A percentile compares a stretch with the other conserved stretches of the same genome.
phyloP scores from a whole-genome alignment of 805 yeast genomes.

The Alloascoidea hylecoeti region DNA sequence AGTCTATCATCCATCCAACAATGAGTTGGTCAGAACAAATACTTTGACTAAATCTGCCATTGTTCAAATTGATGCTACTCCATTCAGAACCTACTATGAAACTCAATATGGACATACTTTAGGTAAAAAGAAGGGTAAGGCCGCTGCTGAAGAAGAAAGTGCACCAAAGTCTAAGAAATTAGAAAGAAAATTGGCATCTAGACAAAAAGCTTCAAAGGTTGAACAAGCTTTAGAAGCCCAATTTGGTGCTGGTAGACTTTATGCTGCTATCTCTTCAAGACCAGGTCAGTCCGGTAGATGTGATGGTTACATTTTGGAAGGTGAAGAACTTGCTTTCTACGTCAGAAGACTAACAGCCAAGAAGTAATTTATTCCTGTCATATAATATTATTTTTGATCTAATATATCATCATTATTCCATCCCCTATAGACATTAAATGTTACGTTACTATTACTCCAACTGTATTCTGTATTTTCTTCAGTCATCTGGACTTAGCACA shows the following conservation, averaged over 20 bases:
- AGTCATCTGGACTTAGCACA: too few species aligned
- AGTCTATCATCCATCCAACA: conserved; percentile 98
- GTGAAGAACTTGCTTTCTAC: conserved; percentile 99
- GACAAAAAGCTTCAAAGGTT: conserved; percentile 74
- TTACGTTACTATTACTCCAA: too few species aligned
- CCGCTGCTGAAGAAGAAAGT: conserved; percentile 23
- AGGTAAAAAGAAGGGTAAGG: conserved; percentile 66
- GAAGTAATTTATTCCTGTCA: conserved; percentile 66
- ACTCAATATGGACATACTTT: conserved; percentile 90
- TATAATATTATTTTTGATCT: too few species aligned
- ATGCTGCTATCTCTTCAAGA: conserved; percentile 97
- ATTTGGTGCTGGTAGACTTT: conserved; percentile 97
- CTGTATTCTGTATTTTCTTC: too few species aligned
- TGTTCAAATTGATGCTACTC: conserved; percentile 99
- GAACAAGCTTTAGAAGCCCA: conserved; percentile 89
- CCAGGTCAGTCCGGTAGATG: conserved; percentile 99
- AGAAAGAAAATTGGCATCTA: conserved; percentile 86
- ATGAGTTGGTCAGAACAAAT: conserved; percentile 99
- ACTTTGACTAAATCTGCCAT: conserved; percentile 98
- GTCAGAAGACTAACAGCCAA: conserved; percentile 98
- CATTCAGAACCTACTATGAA: conserved; percentile 99
- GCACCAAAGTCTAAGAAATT: conserved; percentile 60
- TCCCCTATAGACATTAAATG: too few species aligned
- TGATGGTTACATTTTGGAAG: conserved; percentile 99
- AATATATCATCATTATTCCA: too few species aligned